These are phyloP conservation scores for grape (Vitis vinifera) DNA, from an alignment of 164 flowering plant genomes.

Conservation along the genomic window ASM3070453v1 NC_081808.1:1788501-1789000, in stretches of 20 bases:
- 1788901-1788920: conserved; percentile 16
- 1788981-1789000: background rate
- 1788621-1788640: too few species aligned
- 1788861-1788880: conserved; percentile 18
- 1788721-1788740: conserved; percentile 57
- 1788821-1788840: conserved; percentile 3
- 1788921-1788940: conserved; percentile 12
- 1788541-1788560: too few species aligned
- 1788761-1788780: conserved; percentile 31
- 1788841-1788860: conserved; percentile 12
- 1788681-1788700: background rate
- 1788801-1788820: conserved; percentile 18
- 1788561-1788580: too few species aligned
- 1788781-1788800: conserved; percentile 14
- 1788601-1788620: too few species aligned
- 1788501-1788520: too few species aligned
- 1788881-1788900: conserved; percentile 27
- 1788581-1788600: too few species aligned
- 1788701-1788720: conserved; percentile 6
- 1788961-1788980: conserved; percentile 30
- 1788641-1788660: too few species aligned
- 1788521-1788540: too few species aligned
- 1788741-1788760: conserved; percentile 28
- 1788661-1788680: background rate
- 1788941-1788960: conserved; percentile 7